These are phyloP conservation scores for Adenanthera pavonina DNA, from an alignment of 306 rosid genomes.

Conservation along the genomic window DNA sequence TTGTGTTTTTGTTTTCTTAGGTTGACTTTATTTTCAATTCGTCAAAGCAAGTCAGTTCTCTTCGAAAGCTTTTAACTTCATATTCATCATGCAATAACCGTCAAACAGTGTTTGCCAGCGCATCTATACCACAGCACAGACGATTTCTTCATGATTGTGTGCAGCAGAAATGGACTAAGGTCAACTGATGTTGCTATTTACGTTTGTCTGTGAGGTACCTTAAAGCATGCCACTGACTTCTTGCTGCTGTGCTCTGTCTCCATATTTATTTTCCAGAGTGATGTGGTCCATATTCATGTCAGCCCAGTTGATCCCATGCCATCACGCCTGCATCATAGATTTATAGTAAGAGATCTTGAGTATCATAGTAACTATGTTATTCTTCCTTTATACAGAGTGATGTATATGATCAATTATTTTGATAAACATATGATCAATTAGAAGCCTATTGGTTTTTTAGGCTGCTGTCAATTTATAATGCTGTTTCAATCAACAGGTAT, in stretches of 20 bases:
- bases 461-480: constrained; percentile 35
- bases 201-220: constrained; percentile 36
- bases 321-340: constrained; percentile 73
- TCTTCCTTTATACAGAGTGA: not conserved
- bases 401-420: no score
- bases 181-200: constrained; percentile 43
- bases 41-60: constrained; percentile 82
- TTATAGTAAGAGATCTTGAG: constrained; percentile 60
- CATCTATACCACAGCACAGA: constrained; percentile 93
- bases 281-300: constrained; percentile 83
- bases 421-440: not conserved
- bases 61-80: constrained; percentile 83
- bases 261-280: constrained; percentile 58
- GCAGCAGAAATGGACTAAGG: constrained; percentile 99
- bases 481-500: constrained; percentile 59
- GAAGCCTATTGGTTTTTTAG: constrained; percentile 20
- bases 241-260: constrained; percentile 3
- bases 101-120: constrained; percentile 94
- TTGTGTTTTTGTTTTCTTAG: constrained; percentile 46
- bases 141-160: constrained; percentile 80
- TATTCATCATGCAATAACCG: constrained; percentile 73
- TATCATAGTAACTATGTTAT: not conserved
- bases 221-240: constrained; percentile 35
- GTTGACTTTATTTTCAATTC: constrained; percentile 94
- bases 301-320: constrained; percentile 89